A percentile compares a stretch with the other conserved stretches of the same genome.
Conservation (phyloP, 345 rosid genomes). For the Hevea brasiliensis region DNA sequence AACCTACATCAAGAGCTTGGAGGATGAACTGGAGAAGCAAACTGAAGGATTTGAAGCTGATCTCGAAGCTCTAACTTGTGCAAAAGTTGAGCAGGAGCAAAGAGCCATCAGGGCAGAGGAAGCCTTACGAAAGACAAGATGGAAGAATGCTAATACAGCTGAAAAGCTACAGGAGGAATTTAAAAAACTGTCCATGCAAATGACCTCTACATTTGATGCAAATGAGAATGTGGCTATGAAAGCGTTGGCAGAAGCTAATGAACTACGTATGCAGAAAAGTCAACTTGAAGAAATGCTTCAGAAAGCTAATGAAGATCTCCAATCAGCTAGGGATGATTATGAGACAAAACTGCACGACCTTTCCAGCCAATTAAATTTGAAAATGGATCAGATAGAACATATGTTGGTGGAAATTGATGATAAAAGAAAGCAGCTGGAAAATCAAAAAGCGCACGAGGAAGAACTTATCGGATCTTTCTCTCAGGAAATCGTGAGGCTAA, state of each 20-base stretch:
- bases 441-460: conserved; percentile 50
- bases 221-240: conserved; percentile 80
- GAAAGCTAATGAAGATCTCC: conserved; percentile 55
- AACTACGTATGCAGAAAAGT: conserved; percentile 56
- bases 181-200: conserved; percentile 64
- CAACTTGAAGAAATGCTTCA: conserved; percentile 60
- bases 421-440: conserved; percentile 51
- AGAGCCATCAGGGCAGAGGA: conserved; percentile 86
- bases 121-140: conserved; percentile 59
- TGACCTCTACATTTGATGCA: conserved; percentile 73
- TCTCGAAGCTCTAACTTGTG: conserved; percentile 51
- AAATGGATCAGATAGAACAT: conserved; percentile 46
- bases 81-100: conserved; percentile 70
- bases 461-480: conserved; percentile 36
- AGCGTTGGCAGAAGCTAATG: conserved; percentile 73
- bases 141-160: conserved; percentile 74
- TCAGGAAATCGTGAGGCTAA: conserved; percentile 41
- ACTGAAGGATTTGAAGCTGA: conserved; percentile 56
- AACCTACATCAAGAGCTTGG: conserved; percentile 49
- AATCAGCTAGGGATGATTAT: conserved; percentile 41
- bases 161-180: conserved; percentile 84
- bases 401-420: conserved; percentile 48
- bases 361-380: conserved; percentile 41
- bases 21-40: conserved; percentile 72
- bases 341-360: conserved; percentile 52